These are phyloP conservation scores for Achaetomium macrosporum DNA, from an alignment of 2,329 filamentous ascomycete species.

Conservation along the genomic window DNA sequence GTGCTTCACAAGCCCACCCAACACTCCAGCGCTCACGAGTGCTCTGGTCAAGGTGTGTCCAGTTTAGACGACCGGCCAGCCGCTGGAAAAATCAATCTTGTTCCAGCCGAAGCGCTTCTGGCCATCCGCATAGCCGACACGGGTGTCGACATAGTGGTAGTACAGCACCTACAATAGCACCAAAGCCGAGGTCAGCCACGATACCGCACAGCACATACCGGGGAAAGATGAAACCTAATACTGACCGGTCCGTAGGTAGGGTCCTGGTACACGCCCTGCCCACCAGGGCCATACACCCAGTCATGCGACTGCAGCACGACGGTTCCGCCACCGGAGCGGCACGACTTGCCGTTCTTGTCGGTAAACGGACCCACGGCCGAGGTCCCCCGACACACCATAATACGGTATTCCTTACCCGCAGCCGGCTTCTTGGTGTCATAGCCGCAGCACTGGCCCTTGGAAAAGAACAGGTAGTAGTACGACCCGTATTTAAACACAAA, in stretches of 20 bases:
- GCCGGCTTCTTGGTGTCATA: conserved; percentile 47
- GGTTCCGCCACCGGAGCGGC: conserved; percentile 51
- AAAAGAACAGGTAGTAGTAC: conserved; percentile 60
- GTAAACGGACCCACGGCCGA: conserved; percentile 47
- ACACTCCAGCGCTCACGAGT: no score
- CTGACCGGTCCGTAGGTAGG: conserved; percentile 33
- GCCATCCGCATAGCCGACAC: conserved; percentile 17
- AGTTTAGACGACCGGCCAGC: conserved; percentile 18
- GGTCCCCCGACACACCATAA: conserved; percentile 53
- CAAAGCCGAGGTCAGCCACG: background rate
- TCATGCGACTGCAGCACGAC: conserved; percentile 52
- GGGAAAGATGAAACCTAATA: background rate
- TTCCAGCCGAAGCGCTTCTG: conserved; percentile 23
- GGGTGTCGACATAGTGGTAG: conserved; percentile 48
- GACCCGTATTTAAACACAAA: conserved; percentile 47
- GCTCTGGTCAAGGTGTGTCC: background rate
- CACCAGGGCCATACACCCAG: conserved; percentile 56
- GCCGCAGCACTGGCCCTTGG: conserved; percentile 52
- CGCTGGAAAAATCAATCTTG: conserved; percentile 14
- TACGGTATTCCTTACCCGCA: conserved; percentile 53
- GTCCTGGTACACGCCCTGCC: conserved; percentile 54
- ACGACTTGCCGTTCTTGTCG: conserved; percentile 47
- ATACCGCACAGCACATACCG: background rate
- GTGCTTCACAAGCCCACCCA: no score
- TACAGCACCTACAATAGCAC: conserved; percentile 44